These are phyloP conservation scores for Tetrapisispora fleetii DNA, from an alignment of 805 yeast genomes.

Conservation along the genomic window DNA sequence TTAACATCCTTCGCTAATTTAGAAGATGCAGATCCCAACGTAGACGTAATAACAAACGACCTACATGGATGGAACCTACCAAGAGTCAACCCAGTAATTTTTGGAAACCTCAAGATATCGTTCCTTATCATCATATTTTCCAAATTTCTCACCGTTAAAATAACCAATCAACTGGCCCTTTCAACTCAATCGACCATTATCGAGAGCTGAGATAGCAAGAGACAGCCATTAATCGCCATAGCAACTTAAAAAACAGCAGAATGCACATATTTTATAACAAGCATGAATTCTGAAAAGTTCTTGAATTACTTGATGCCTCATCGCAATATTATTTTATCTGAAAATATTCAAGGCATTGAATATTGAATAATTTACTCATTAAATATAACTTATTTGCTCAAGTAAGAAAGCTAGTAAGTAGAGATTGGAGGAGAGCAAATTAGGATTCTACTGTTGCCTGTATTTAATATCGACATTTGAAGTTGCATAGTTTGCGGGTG, in stretches of 20 bases:
- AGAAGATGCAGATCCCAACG: not conserved
- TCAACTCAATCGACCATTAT: too few relatives aligned
- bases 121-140: too few relatives aligned
- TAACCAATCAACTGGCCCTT: too few relatives aligned
- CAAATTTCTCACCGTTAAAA: too few relatives aligned
- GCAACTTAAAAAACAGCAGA: too few relatives aligned
- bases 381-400: not conserved
- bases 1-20: constrained; percentile 9
- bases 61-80: not conserved
- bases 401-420: not conserved
- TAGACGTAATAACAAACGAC: not conserved
- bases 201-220: too few relatives aligned
- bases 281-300: too few relatives aligned
- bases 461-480: too few relatives aligned
- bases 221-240: too few relatives aligned
- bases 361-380: not conserved
- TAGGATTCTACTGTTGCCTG: too few relatives aligned
- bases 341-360: not conserved
- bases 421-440: not conserved
- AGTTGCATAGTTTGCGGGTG: too few relatives aligned
- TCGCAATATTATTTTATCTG: not conserved
- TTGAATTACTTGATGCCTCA: not conserved
- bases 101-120: not conserved
- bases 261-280: too few relatives aligned
- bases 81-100: not conserved